Evolutionary conservation across 305 asterid genomes (phyloP).

Genomic region (Fraxinus paxiana): DNA sequence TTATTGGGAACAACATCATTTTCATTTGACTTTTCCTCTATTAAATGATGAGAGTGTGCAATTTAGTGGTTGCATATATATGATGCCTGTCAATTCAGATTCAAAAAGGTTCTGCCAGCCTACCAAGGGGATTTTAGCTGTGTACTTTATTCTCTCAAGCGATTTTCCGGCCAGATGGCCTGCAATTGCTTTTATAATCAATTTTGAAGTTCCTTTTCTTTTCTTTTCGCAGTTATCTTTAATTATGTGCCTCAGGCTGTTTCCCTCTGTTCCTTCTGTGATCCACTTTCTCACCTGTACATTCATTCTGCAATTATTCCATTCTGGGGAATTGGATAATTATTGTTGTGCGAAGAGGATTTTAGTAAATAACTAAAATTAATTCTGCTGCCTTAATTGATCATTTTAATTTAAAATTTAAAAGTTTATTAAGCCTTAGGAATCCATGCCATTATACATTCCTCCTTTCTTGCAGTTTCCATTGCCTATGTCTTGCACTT

Average conservation of each 20-base stretch:
- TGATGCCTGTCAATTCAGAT: not conserved
- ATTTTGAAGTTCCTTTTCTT: not conserved
- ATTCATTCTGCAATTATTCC: not conserved
- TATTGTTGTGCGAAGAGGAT: not conserved
- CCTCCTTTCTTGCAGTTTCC: not conserved
- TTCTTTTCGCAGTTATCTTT: not conserved
- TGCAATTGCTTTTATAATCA: not conserved
- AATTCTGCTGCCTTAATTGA: not conserved
- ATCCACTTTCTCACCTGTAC: not conserved
- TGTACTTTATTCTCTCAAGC: not conserved
- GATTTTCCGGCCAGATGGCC: not conserved
- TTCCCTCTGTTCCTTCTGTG: not conserved
- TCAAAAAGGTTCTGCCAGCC: not conserved
- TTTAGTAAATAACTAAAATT: not conserved
- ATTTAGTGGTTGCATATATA: not conserved
- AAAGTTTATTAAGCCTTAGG: not conserved
- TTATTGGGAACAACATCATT: not conserved
- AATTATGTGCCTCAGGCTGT: not conserved
- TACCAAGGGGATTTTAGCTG: not conserved
- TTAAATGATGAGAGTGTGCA: not conserved
- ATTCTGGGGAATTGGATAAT: not conserved
- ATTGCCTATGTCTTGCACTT: not conserved
- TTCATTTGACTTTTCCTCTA: not conserved
- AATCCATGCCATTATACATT: not conserved
- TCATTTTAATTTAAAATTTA: not conserved